A percentile compares a stretch with the other conserved stretches of the same genome.
These are phyloP conservation scores for Neonectria magnoliae DNA, from an alignment of 2,329 filamentous ascomycete species.

Conservation along the genomic window DNA sequence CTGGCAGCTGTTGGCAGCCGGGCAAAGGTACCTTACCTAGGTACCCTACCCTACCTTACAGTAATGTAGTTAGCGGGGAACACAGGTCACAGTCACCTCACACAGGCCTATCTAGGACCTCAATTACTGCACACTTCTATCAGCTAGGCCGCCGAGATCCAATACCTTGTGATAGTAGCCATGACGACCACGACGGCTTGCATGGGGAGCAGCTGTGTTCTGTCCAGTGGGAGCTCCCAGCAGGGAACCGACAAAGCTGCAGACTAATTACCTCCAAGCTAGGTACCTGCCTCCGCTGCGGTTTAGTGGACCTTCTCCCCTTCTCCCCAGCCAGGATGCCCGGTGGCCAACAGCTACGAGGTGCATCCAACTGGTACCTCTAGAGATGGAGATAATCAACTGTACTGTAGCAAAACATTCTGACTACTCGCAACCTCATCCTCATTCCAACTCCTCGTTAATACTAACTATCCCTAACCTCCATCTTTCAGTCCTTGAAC, in stretches of 20 bases:
- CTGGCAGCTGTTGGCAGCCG: not conserved
- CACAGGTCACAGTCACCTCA: not conserved
- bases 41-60: too few species aligned
- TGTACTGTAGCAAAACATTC: too few species aligned
- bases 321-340: not conserved
- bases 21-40: too few species aligned
- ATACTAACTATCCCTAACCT: too few species aligned
- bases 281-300: not conserved
- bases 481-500: too few species aligned
- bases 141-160: not conserved
- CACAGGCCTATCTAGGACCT: not conserved
- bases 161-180: not conserved
- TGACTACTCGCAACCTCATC: too few species aligned
- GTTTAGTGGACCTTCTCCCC: not conserved
- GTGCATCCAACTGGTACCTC: too few species aligned
- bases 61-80: not conserved
- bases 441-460: too few species aligned
- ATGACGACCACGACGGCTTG: slow-evolving; percentile 5
- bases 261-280: not conserved
- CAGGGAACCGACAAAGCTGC: slow-evolving; percentile 11
- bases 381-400: too few species aligned
- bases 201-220: slow-evolving; percentile 8
- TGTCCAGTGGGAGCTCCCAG: not conserved
- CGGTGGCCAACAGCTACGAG: too few species aligned
- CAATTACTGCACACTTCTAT: not conserved